phyloP scores from a whole-genome alignment of 257 asterid species.

The Fraxinus pennsylvanica region DNA sequence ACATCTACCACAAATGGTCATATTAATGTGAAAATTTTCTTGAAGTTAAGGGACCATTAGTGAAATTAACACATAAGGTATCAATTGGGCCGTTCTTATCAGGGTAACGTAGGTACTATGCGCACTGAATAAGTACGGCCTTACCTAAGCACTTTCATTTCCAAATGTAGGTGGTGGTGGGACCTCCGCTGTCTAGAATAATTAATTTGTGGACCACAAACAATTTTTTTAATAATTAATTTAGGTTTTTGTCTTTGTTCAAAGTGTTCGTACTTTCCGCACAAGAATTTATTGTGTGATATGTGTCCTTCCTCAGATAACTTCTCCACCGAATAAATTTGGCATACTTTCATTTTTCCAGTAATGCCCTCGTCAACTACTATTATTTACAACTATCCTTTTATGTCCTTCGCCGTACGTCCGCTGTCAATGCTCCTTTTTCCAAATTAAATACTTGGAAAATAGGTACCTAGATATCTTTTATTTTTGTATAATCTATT shows the following conservation, averaged over 20 bases:
- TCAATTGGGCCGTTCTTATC: slow-evolving; percentile 53
- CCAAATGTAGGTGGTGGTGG: not conserved
- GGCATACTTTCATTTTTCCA: slow-evolving; percentile 29
- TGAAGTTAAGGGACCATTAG: too few relatives aligned
- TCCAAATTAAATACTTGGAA: too few relatives aligned
- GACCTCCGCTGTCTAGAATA: not conserved
- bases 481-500: too few relatives aligned
- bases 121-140: slow-evolving; percentile 76
- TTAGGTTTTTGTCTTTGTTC: not conserved
- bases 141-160: slow-evolving; percentile 9
- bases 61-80: not conserved
- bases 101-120: slow-evolving; percentile 36
- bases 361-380: slow-evolving; percentile 43
- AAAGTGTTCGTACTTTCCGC: slow-evolving; percentile 63
- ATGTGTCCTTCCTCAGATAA: slow-evolving; percentile 83
- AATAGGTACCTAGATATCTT: too few relatives aligned
- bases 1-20: too few relatives aligned
- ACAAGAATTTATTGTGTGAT: slow-evolving; percentile 22
- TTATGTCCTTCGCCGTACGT: slow-evolving; percentile 67
- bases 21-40: too few relatives aligned
- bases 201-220: not conserved
- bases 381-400: slow-evolving; percentile 1
- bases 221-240: not conserved
- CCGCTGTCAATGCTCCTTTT: not conserved
- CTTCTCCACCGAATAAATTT: slow-evolving; percentile 69